These are phyloP conservation scores for Phytomonas francai DNA, from an alignment of 208 protist species.

Conservation along the genomic window DNA sequence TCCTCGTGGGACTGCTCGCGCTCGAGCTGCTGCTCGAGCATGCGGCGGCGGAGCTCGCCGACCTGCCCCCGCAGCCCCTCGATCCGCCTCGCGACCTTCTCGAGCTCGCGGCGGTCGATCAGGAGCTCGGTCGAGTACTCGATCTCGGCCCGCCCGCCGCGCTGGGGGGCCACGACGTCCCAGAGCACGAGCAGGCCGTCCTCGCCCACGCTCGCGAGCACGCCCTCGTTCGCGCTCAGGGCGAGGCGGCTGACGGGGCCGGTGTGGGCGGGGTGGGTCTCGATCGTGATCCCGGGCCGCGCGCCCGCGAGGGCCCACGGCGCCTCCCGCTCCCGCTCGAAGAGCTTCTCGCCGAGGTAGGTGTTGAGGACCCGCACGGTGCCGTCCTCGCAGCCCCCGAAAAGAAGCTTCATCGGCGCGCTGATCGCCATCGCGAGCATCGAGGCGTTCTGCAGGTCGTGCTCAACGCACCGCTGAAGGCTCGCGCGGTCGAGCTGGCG, in stretches of 20 bases:
- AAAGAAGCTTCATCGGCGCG: constrained; percentile 87
- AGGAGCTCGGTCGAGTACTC: constrained; percentile 92
- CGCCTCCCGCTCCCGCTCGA: background rate
- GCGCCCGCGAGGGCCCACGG: constrained; percentile 10
- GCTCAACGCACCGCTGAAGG: constrained; percentile 49
- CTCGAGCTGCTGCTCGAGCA: constrained; percentile 91
- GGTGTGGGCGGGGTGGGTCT: constrained; percentile 78
- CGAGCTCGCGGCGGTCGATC: constrained; percentile 89
- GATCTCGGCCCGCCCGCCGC: constrained; percentile 57
- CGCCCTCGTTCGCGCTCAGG: constrained; percentile 87
- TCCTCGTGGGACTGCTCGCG: constrained; percentile 92
- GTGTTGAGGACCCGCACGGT: constrained; percentile 89
- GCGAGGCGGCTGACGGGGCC: constrained; percentile 77
- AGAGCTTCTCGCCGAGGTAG: constrained; percentile 77
- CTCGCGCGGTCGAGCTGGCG: constrained; percentile 77
- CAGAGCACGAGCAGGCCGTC: constrained; percentile 90
- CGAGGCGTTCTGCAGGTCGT: constrained; percentile 66
- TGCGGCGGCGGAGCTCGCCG: constrained; percentile 89
- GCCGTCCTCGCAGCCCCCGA: constrained; percentile 90
- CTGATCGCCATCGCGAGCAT: constrained; percentile 85
- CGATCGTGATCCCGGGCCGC: constrained; percentile 61
- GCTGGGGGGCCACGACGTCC: constrained; percentile 88
- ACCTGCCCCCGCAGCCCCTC: constrained; percentile 71
- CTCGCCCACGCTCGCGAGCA: constrained; percentile 92
- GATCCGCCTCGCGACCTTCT: constrained; percentile 72